Percentiles rank a stretch among this genome's conserved stretches.
These are phyloP conservation scores for Daldinia grandis DNA, from an alignment of 495 filamentous ascomycete genomes.

Conservation along the genomic window DNA sequence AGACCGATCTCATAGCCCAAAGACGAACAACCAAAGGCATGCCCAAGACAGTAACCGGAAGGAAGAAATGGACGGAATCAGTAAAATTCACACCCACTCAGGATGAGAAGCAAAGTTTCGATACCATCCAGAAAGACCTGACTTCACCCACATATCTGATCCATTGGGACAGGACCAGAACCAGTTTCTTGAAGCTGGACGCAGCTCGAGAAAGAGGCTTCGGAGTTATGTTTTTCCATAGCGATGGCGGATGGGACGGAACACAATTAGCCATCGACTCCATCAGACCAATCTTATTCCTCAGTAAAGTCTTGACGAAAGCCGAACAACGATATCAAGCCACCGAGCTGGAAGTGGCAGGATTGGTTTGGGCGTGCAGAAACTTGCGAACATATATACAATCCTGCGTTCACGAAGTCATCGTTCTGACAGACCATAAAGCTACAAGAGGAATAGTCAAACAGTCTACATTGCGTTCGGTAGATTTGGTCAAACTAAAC, in stretches of 20 bases:
- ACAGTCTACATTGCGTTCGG: neutral
- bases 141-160: neutral
- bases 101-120: neutral
- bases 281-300: neutral
- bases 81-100: neutral
- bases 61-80: neutral
- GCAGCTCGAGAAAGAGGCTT: slow-evolving; percentile 1
- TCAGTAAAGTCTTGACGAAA: neutral
- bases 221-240: neutral
- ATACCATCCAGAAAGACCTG: neutral
- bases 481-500: neutral
- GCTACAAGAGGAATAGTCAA: neutral
- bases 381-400: neutral
- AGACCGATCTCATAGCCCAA: neutral
- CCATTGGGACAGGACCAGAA: slow-evolving; percentile 1
- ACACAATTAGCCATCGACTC: neutral
- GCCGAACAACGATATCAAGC: neutral
- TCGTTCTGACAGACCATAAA: neutral
- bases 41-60: neutral
- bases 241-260: neutral
- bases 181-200: slow-evolving; percentile 3
- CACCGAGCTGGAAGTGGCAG: slow-evolving; percentile 3
- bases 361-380: neutral
- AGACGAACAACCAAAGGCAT: neutral
- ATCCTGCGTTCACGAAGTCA: neutral